phyloP scores from a whole-genome alignment of 2,329 filamentous ascomycete genomes.

The Hymenotorrendiella dingleyae region DNA sequence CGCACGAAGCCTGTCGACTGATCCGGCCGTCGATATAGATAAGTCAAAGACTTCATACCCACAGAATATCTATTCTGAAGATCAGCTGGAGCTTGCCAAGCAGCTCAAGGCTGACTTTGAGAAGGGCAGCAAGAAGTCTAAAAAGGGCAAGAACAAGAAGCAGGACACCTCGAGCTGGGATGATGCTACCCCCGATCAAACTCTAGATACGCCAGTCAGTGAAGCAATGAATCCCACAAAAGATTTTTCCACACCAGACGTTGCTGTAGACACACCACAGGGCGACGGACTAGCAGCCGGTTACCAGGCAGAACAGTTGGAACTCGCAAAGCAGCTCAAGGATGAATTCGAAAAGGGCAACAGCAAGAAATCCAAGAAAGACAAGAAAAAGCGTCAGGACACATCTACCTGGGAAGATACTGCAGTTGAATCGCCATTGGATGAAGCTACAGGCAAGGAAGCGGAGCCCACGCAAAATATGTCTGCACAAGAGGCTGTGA shows the following conservation, averaged over 20 bases:
- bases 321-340: slow-evolving; percentile 25
- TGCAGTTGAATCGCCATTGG: slow-evolving; percentile 2
- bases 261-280: no score
- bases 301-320: slow-evolving; percentile 27
- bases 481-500: not conserved
- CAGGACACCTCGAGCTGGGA: slow-evolving; percentile 12
- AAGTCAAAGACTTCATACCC: slow-evolving; percentile 26
- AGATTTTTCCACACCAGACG: no score
- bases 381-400: slow-evolving; percentile 10
- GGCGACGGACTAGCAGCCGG: no score
- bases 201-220: no score
- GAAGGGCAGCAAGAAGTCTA: slow-evolving; percentile 19
- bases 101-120: slow-evolving; percentile 24
- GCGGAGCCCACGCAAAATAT: slow-evolving; percentile 1
- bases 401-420: slow-evolving; percentile 13
- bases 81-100: slow-evolving; percentile 25
- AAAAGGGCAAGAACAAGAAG: slow-evolving; percentile 31
- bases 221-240: no score
- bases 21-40: slow-evolving; percentile 13
- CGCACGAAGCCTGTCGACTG: slow-evolving; percentile 25
- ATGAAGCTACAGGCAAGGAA: not conserved
- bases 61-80: slow-evolving; percentile 20
- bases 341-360: slow-evolving; percentile 19
- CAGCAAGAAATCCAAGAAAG: slow-evolving; percentile 26
- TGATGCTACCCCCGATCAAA: slow-evolving; percentile 8